phyloP scores from a whole-genome alignment of 2,329 filamentous ascomycete genomes.

The Microcyclospora tardicrescens region DNA sequence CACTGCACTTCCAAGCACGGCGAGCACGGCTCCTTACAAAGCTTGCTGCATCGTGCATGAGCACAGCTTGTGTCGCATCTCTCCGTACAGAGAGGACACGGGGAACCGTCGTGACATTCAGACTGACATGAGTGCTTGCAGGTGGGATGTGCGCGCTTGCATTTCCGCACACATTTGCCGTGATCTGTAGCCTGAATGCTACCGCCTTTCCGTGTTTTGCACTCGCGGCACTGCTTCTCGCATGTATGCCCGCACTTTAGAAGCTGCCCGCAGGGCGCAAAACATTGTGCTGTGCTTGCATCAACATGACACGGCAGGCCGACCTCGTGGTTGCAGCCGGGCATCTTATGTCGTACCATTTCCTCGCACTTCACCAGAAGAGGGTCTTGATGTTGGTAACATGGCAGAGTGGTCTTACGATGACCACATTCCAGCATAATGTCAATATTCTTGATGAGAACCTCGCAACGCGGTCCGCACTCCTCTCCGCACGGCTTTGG shows the following conservation, averaged over 20 bases:
- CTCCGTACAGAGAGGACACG: conserved; percentile 36
- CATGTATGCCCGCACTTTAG: conserved; percentile 55
- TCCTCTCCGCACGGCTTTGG: conserved; percentile 27
- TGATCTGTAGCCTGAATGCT: conserved; percentile 29
- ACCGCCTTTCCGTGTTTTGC: conserved; percentile 28
- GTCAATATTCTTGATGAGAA: conserved; percentile 16
- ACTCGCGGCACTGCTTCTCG: conserved; percentile 35
- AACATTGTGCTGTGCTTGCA: conserved; percentile 33
- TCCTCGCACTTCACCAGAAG: conserved; percentile 36
- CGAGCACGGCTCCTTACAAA: conserved; percentile 47
- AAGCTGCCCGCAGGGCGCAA: conserved; percentile 30
- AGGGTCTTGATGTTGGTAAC: conserved; percentile 29
- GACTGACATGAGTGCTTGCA: conserved; percentile 44
- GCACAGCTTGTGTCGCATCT: conserved; percentile 44
- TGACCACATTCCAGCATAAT: conserved; percentile 21
- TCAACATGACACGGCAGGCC: conserved; percentile 38
- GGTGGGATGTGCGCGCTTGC: conserved; percentile 38
- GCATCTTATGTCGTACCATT: conserved; percentile 35
- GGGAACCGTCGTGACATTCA: conserved; percentile 39
- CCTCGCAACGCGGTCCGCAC: conserved; percentile 26
- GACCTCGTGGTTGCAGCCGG: conserved; percentile 44
- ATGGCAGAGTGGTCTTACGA: conserved; percentile 10
- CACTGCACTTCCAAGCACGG: conserved; percentile 47
- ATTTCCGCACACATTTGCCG: conserved; percentile 35
- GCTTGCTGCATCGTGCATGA: conserved; percentile 43